phyloP scores from a whole-genome alignment of 352 stramenopile genomes.

The Phytophthora ohioensis region DNA sequence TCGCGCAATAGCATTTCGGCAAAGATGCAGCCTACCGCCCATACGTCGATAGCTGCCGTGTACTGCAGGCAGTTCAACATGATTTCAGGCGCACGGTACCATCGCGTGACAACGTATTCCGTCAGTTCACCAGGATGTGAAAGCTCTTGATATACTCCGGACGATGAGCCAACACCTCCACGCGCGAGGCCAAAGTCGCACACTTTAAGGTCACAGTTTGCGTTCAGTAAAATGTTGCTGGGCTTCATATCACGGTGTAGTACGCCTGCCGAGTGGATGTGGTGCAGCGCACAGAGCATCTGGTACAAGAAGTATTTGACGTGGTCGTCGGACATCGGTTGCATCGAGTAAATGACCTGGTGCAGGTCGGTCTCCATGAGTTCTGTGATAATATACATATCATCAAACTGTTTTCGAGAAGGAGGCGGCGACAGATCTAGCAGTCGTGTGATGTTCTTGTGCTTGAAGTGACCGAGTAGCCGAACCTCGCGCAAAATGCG shows the following conservation, averaged over 20 bases:
- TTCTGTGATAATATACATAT: slow-evolving; percentile 97
- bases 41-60: slow-evolving; percentile 94
- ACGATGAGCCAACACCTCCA: slow-evolving; percentile 50
- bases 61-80: slow-evolving; percentile 97
- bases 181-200: slow-evolving; percentile 82
- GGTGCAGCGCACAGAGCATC: slow-evolving; percentile 84
- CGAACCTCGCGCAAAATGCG: slow-evolving; percentile 96
- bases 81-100: slow-evolving; percentile 91
- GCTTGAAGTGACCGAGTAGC: slow-evolving; percentile 85
- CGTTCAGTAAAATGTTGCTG: slow-evolving; percentile 84
- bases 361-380: slow-evolving; percentile 98
- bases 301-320: slow-evolving; percentile 88
- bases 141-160: neutral
- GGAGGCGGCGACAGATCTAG: slow-evolving; percentile 92
- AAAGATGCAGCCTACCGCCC: slow-evolving; percentile 98
- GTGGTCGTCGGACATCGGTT: slow-evolving; percentile 91
- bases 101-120: slow-evolving; percentile 77
- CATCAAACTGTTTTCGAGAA: slow-evolving; percentile 93
- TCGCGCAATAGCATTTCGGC: slow-evolving; percentile 97
- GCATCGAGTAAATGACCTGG: slow-evolving; percentile 96
- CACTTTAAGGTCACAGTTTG: slow-evolving; percentile 85
- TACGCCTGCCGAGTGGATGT: slow-evolving; percentile 95
- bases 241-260: slow-evolving; percentile 88
- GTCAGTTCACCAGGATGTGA: slow-evolving; percentile 55
- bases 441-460: slow-evolving; percentile 95